These are phyloP conservation scores for Chlorella sp. DNA, from an alignment of 139 green algal species.

Conservation along the genomic window DNA sequence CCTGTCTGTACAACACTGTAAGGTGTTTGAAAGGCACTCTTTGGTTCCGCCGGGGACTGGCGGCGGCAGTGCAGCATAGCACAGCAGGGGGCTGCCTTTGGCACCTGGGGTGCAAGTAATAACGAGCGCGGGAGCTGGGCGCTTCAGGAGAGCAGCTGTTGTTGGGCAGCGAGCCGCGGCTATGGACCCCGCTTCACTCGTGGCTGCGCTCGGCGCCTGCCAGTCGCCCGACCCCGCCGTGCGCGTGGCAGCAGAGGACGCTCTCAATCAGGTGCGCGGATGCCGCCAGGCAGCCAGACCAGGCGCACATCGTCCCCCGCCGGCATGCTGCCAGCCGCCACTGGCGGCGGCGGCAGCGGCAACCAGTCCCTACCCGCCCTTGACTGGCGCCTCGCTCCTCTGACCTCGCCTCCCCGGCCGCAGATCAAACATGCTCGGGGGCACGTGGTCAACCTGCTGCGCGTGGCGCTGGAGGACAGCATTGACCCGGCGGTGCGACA, in stretches of 20 bases:
- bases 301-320: background rate
- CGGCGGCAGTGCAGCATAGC: background rate
- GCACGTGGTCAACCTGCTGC: slow-evolving; percentile 82
- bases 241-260: slow-evolving; percentile 71
- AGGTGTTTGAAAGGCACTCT: too few species aligned
- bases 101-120: background rate
- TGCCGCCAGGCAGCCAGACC: background rate
- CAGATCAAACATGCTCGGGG: slow-evolving; percentile 74
- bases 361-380: background rate
- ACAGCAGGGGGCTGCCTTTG: background rate
- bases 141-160: too few species aligned
- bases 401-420: background rate
- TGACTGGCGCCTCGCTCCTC: background rate
- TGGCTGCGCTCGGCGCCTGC: slow-evolving; percentile 66
- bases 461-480: slow-evolving; percentile 74
- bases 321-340: background rate
- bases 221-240: slow-evolving; percentile 64
- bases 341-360: background rate
- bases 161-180: too few species aligned
- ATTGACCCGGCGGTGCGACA: slow-evolving; percentile 84
- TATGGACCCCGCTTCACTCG: slow-evolving; percentile 76
- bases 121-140: too few species aligned
- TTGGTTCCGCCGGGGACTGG: background rate
- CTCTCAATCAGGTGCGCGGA: slow-evolving; percentile 76
- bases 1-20: background rate